Evolutionary conservation across 176 grass and related monocot species (phyloP), one percentile per base, ranked within the genome.

Genomic region (Ananas comosus): DNA sequence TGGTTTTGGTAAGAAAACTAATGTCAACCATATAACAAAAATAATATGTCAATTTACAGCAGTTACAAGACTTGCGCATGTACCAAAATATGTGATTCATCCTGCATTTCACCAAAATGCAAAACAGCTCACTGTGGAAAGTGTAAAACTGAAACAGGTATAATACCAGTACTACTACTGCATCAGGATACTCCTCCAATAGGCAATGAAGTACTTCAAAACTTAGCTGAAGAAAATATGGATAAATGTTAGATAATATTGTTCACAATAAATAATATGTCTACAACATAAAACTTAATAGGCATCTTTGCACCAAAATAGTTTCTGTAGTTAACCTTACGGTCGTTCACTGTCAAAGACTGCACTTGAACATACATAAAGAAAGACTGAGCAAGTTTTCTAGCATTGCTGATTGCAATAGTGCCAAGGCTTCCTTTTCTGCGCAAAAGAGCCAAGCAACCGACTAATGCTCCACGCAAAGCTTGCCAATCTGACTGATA

Each of bases 401-500:
- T 85, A 50, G 86, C 80, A 70, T 96, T 86, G 74, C 50, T 77
- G 64, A 68, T 78, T 51, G 74, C 33, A 28, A 87, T 88, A 16
- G 50, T 79, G 54, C 86, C 86, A 64, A 87, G 63, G 76, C 74
- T 79, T 68, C 68, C 79, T 79, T 88, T 87, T 68, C 92, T 91
- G 13, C 51, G 73, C 86, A 96, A 87, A 48, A 96, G 53, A 69
- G 92, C 86, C 72, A 83, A 51, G 68, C 88, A 96, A 76, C 88
- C 92, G 76, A 89, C 78, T 53, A 96, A 86, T 76, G 76, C 86
- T 75, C 92, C 92, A 49, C 64, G 79, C 50, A 96, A 49, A 66
- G 83, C 85, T n/a, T 85, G 79, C 92, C 92, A 96, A 87, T 96
- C 92, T 80, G 86, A 85, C 92, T 96, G 83, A 76, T 79, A 74